Conservation (phyloP, 176 grass and related monocot species). For the Carex parvula region DNA sequence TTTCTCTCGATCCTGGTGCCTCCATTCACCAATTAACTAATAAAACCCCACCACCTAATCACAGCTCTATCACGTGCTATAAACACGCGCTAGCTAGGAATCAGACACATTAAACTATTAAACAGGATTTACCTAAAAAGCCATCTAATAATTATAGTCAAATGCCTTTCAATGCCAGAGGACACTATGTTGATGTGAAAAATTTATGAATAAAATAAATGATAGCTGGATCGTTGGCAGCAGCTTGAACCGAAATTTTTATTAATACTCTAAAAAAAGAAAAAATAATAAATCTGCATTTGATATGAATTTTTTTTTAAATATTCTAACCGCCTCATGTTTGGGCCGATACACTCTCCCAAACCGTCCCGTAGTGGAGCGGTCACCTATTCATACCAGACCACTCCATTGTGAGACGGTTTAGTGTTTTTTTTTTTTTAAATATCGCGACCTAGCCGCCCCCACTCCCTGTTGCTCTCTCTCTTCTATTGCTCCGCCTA, state of each 20-base stretch:
- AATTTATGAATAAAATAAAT: constrained; percentile 14
- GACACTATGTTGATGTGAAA: constrained; percentile 3
- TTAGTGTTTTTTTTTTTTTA: no score
- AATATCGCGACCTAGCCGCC: no score
- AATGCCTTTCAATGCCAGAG: background rate
- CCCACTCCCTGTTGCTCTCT: no score
- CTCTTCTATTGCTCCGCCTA: no score
- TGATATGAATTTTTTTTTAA: no score
- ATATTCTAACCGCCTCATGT: no score
- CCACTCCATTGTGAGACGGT: no score
- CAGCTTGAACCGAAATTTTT: background rate
- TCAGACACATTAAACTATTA: background rate
- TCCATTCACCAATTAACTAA: background rate
- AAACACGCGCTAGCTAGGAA: constrained; percentile 11
- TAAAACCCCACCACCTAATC: constrained; percentile 19
- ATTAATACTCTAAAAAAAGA: no score
- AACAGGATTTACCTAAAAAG: constrained; percentile 18
- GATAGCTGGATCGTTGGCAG: background rate
- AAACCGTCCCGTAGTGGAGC: no score
- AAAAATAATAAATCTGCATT: no score
- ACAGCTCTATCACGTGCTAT: constrained; percentile 7
- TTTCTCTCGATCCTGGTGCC: background rate
- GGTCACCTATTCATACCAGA: no score
- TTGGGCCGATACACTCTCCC: no score
- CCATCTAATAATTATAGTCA: constrained; percentile 18